Evolutionary conservation across 768 basidiomycete genomes (phyloP).

Genomic region (Asterophora lycoperdoides): DNA sequence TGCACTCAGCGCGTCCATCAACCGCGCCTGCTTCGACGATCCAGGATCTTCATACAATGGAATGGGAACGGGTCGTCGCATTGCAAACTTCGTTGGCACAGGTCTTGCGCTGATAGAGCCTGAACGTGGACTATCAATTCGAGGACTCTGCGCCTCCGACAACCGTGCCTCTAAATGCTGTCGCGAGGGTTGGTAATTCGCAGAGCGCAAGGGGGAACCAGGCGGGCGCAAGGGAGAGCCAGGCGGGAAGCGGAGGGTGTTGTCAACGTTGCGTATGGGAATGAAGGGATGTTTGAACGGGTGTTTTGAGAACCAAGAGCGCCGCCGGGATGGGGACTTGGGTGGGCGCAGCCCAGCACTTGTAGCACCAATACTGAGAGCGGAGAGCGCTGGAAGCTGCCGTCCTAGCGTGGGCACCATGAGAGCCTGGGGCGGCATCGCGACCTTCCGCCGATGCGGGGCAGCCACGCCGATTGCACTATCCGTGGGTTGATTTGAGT

Average conservation of each 20-base stretch:
- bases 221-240: slow-evolving; percentile 19
- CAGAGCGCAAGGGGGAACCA: slow-evolving; percentile 15
- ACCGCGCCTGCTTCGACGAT: slow-evolving; percentile 14
- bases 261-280: slow-evolving; percentile 30
- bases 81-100: slow-evolving; percentile 3
- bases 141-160: slow-evolving; percentile 12
- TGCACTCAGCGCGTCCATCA: slow-evolving; percentile 18
- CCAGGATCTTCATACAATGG: slow-evolving; percentile 9
- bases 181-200: slow-evolving; percentile 19
- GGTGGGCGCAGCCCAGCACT: slow-evolving; percentile 20
- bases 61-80: slow-evolving; percentile 11
- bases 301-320: slow-evolving; percentile 27
- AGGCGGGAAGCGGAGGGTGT: slow-evolving; percentile 20
- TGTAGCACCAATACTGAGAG: slow-evolving; percentile 15
- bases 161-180: slow-evolving; percentile 20
- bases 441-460: slow-evolving; percentile 11
- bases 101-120: slow-evolving; percentile 5
- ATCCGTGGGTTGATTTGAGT: slow-evolving; percentile 6
- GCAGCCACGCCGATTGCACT: slow-evolving; percentile 3
- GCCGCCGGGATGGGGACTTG: slow-evolving; percentile 30
- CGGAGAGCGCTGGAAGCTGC: slow-evolving; percentile 20
- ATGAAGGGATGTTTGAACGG: slow-evolving; percentile 36
- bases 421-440: slow-evolving; percentile 21
- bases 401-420: slow-evolving; percentile 21
- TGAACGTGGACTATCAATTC: slow-evolving; percentile 9